phyloP scores from a whole-genome alignment of 1,139 yeast genomes.

The Wickerhamiella infanticola region DNA sequence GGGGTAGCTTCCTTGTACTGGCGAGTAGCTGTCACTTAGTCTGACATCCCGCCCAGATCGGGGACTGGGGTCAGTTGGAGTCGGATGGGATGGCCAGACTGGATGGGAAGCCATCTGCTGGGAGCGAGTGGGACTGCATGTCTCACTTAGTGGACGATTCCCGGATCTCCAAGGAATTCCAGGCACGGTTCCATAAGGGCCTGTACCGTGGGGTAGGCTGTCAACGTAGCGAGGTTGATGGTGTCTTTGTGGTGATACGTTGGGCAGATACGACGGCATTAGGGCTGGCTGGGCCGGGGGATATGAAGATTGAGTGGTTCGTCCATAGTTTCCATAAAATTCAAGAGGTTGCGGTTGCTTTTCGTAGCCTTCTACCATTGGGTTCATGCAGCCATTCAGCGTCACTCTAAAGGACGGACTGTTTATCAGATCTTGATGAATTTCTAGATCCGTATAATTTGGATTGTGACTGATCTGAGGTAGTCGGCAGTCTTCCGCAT shows the following conservation, averaged over 20 bases:
- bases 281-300: background rate
- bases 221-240: too few species aligned
- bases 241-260: too few species aligned
- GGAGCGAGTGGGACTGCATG: background rate
- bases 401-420: slow-evolving; percentile 39
- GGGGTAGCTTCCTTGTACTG: background rate
- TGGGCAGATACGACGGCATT: background rate
- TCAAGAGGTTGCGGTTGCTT: background rate
- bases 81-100: background rate
- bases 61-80: background rate
- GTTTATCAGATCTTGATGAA: slow-evolving; percentile 47
- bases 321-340: background rate
- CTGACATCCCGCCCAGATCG: background rate
- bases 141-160: background rate
- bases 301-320: background rate
- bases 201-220: too few species aligned
- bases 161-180: background rate
- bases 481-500: slow-evolving; percentile 45
- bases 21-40: background rate
- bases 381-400: slow-evolving; percentile 6
- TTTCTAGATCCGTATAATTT: slow-evolving; percentile 34
- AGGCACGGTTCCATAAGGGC: too few species aligned
- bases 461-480: slow-evolving; percentile 42
- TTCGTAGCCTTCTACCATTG: background rate
- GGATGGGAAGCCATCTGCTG: background rate